Base-by-base conservation (phyloP, 768 basidiomycete species). In the Pleurotus tuoliensis region DNA sequence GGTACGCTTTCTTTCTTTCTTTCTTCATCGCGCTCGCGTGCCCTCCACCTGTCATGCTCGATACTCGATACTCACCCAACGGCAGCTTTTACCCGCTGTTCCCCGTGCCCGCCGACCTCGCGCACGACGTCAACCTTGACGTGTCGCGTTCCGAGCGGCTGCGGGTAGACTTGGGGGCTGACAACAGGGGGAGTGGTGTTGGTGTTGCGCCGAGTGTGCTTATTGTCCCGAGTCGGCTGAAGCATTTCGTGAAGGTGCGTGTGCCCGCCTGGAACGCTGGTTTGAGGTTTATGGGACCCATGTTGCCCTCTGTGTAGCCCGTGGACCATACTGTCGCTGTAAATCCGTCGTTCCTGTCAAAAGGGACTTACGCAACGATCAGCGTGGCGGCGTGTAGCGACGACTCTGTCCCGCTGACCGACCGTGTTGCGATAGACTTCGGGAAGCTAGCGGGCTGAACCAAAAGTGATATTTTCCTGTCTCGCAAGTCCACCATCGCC, bases 21-120 rank as follows among this genome's bases (percentile, higher is more conserved):
- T 30, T 34, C 30, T 34, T 11, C 30, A 11, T 34, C 30, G 4
- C 27, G 27, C 30, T 8, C 8, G 30, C 11, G 30, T 34, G 30
- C 30, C 24, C 24, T 5, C 24, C 5, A 25, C 5, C 24, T 25
- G 24, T 5, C 1, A 25, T 34, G 30, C 7, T 3, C 11, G 30
- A 3, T 34, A 9, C 30, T 34, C 30, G 8, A 34, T 34, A 34
- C 30, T 34, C 30, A 34, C 30, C 30, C 30, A 34, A 11, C 15
- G 18, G 16, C 66, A 98, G 94, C 64, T 97, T 97, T 74, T 99
- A 98, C 67, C 97, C 97, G 0, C 71, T 97, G 40, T 98, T 98
- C 70, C 97, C 97, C 7, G 81, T 85, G 1, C 93, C 97, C 0
- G 67, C 78, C 11, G 88, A 90, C 5, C 70, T 88, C 15, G 76